Base-by-base conservation (phyloP, 805 yeast species). In the Middelhovenomyces tepae region DNA sequence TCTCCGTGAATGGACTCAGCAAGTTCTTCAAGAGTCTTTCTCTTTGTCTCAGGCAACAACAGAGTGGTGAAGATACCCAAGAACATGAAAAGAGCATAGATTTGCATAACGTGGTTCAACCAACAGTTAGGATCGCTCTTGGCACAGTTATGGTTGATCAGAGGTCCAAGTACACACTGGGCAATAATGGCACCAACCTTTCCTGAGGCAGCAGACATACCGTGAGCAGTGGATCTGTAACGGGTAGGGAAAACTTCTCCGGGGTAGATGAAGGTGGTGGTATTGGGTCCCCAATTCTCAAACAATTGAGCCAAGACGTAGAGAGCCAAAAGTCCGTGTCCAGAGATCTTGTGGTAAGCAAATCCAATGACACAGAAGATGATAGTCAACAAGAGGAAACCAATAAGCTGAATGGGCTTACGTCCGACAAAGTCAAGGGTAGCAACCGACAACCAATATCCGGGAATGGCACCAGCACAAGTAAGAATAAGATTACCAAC, bases 221-320 rank as follows among this genome's bases (percentile, higher is more conserved):
- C 95, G 52, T 85, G 95, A 31, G 95, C 94, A 46, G 94, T 76
- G 16, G 94, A 84, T 77, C 95, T 80, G 65, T 84, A 85, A 70
- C 94, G 78, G 37, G 95, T 85, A 58, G 95, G 95, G 79, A 67
- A 86, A 56, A 75, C 65, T 67, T 85, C 95, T 63, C 94, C 95
- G 31, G 95, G 94, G 54, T 82, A 71, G 51, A 85, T 75, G 57
- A 85, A 85, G 35, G 95, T 85, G 31, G 95, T 86, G 41, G 86
- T 75, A 69, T 85, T 85, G 57, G 95, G 94, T 56, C 95, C 95
- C 51, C 83, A 85, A 61, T 85, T 85, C 60, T 78, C 76, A 78
- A 85, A 85, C 58, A 85, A 81, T 65, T 85, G 94, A 40, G 78
- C 73, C 39, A 85, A 59, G 46, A 84, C 75, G 65, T 82, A 85